These are phyloP conservation scores for Colletotrichum agaves DNA, from an alignment of 2,329 filamentous ascomycete species.

Conservation along the genomic window DNA sequence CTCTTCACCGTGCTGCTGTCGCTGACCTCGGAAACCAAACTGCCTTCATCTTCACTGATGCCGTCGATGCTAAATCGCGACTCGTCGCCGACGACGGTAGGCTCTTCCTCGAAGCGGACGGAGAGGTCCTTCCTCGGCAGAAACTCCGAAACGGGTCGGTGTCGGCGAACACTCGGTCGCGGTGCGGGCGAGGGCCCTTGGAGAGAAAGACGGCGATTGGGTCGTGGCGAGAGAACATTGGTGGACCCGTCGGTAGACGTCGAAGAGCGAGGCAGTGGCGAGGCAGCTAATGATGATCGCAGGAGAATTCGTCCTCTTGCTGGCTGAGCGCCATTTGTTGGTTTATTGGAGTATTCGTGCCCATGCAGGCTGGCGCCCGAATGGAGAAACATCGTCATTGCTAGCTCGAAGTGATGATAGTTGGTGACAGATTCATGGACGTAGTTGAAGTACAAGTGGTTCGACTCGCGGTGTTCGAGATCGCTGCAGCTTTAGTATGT, in stretches of 20 bases:
- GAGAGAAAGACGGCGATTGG: slow-evolving; percentile 24
- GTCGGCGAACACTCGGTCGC: slow-evolving; percentile 38
- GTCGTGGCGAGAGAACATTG: slow-evolving; percentile 9
- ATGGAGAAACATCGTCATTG: slow-evolving; percentile 64
- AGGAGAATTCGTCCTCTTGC: slow-evolving; percentile 52
- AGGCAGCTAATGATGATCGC: slow-evolving; percentile 52
- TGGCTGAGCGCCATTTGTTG: slow-evolving; percentile 44
- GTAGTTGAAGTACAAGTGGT: neutral
- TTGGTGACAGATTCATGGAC: slow-evolving; percentile 13
- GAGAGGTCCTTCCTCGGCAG: slow-evolving; percentile 53
- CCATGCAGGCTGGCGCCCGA: slow-evolving; percentile 69
- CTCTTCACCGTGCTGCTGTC: slow-evolving; percentile 54
- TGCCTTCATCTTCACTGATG: slow-evolving; percentile 62
- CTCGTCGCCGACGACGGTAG: slow-evolving; percentile 43
- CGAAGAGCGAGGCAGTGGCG: slow-evolving; percentile 21
- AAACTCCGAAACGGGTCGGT: slow-evolving; percentile 52
- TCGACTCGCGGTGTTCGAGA: neutral
- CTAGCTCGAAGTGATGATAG: neutral
- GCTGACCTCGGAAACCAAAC: slow-evolving; percentile 58
- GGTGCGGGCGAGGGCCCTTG: slow-evolving; percentile 25
- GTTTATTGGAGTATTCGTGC: slow-evolving; percentile 64
- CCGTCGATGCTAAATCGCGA: slow-evolving; percentile 37
- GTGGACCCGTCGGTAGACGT: slow-evolving; percentile 12
- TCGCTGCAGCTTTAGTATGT: slow-evolving; percentile 7
- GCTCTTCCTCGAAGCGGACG: slow-evolving; percentile 59